Evolutionary conservation across 2,329 filamentous ascomycete species (phyloP), one percentile per base, ranked within the genome.

Genomic region (Penicillium sclerotiorum): DNA sequence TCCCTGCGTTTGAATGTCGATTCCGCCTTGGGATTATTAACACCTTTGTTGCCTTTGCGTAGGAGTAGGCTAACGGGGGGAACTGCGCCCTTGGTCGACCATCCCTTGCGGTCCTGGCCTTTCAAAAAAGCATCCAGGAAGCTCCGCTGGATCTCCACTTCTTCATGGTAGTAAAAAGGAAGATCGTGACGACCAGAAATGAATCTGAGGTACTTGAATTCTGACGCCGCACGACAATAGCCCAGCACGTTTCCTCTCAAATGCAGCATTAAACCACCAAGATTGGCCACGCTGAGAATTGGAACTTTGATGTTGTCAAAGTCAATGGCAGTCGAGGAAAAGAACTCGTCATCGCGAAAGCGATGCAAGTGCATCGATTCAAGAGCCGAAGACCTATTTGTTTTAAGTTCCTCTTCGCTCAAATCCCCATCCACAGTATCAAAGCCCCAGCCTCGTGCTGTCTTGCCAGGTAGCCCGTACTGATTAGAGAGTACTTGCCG

Each of bases 41-140:
- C 82, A 0, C 85, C 85, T 0, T 85, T 77, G 41, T 88, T 77
- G 5, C 85, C 85, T 62, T 84, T 84, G 4, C 85, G 76, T 2
- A 88, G 67, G 0, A 82, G 75, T 0, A 88, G 61, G 36, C 76
- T 78, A 1, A 89, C 82, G 0, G 80, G 74, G 0, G 85, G 74
- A 0, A n/a, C 7, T 27, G 84, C 66, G 46, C 81, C 81, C n/a
- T 84, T 81, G 7, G 18, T 43, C 5, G 51, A 51, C 62, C 57
- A 65, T 18, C 65, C 65, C 7, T 74, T 72, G 0, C 72, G 69
- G 57, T 89, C 86, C 0, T 87, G 75, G 1, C 75, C 81, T 57
- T 87, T 88, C 23, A 89, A 75, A 59, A 88, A 89, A 0, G 85
- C 85, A 52, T 87, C 83, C 0, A 89, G 69, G 62, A 89, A 89